phyloP scores from a whole-genome alignment of 2,329 filamentous ascomycete genomes.

The Alternaria sp. region DNA sequence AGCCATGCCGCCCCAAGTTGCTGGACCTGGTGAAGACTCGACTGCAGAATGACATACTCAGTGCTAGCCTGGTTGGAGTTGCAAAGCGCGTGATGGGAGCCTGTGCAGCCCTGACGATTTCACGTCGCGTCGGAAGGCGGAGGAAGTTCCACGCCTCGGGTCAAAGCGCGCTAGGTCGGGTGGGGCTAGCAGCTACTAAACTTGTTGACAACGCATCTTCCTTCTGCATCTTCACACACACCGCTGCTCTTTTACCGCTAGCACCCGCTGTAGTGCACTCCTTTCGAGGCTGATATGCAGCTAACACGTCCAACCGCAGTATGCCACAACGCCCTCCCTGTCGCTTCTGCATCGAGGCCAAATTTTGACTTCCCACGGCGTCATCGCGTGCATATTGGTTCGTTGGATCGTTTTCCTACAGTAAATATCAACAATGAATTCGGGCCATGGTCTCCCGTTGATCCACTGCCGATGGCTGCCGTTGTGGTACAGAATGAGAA shows the following conservation, averaged over 20 bases:
- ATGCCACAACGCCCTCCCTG: constrained; percentile 42
- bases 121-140: constrained; percentile 7
- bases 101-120: constrained; percentile 3
- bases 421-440: constrained; percentile 16
- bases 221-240: constrained; percentile 20
- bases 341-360: constrained; percentile 37
- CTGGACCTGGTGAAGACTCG: constrained; percentile 23
- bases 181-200: constrained; percentile 4
- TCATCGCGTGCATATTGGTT: constrained; percentile 33
- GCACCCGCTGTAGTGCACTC: constrained; percentile 21
- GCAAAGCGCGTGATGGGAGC: constrained; percentile 14
- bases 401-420: constrained; percentile 21
- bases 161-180: constrained; percentile 5
- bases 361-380: constrained; percentile 29
- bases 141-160: constrained; percentile 4
- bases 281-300: constrained; percentile 34
- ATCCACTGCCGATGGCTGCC: constrained; percentile 23
- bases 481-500: constrained; percentile 25
- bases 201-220: constrained; percentile 18
- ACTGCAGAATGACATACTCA: constrained; percentile 43
- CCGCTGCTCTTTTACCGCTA: constrained; percentile 18
- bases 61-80: constrained; percentile 24
- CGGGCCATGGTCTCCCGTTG: constrained; percentile 23
- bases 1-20: constrained; percentile 47
- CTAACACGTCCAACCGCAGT: constrained; percentile 42